Base-by-base conservation (phyloP, 2,329 filamentous ascomycete species). In the Bipolaris oryzae region DNA sequence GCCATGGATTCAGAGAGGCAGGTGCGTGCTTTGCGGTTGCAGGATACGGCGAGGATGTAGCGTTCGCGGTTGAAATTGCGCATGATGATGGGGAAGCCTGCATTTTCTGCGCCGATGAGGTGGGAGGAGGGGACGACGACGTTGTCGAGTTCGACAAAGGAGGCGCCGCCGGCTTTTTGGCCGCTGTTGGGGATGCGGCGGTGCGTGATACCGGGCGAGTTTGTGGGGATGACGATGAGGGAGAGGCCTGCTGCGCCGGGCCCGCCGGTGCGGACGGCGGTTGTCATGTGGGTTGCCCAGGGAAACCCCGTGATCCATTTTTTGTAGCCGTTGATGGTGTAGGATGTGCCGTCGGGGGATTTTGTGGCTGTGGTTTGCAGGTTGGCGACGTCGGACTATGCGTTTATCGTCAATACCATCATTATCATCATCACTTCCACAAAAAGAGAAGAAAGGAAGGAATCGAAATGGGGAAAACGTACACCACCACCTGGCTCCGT, bases 291-390 rank as follows among this genome's bases (percentile, higher is more conserved):
- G 46, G 85, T 81, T 11, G 86, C 84, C 79, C 81, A 86, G 1
- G 84, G 81, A 13, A 79, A 83, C 44, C 85, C 85, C 1, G 87
- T 88, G 62, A 89, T 89, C 85, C 86, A 88, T 70, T 88, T 88
- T 78, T 89, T 89, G 48, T 82, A 81, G 0, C 87, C 87, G 54
- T 87, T 88, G n/a, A 89, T 85, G 34, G 87, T 67, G 63, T 88
- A 89, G 76, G 88, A 83, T 73, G 89, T 87, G 44, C 90, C 90
- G 70, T 92, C 89, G 1, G 86, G 77, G 0, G 89, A 91, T 80
- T 92, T 91, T 64, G 83, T 83, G 0, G 87, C 87, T 0, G 84
- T 88, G 3, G 87, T 88, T 49, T 80, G 79, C 42, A 90, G 82
- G 60, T 83, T 84, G 0, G 85, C 86, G 3, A 90, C 86, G 66